Percentiles rank a stretch among this genome's conserved stretches.
Conservation (phyloP, 768 basidiomycete species). For the Podaxis sp. region DNA sequence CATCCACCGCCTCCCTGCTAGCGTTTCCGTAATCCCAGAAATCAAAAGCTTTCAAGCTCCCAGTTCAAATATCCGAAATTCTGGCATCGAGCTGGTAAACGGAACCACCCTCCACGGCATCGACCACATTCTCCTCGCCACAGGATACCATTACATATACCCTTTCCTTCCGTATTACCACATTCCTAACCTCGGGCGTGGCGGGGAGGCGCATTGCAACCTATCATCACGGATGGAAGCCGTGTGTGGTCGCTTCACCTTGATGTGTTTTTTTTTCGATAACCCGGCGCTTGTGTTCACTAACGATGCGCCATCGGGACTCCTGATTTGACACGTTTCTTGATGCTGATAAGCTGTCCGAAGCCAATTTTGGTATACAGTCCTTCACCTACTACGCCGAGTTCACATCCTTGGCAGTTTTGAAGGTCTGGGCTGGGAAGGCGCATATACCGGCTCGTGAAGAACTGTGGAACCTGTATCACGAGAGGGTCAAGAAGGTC, state of each 20-base stretch:
- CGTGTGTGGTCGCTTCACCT: conserved; percentile 35
- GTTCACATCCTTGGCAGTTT: conserved; percentile 29
- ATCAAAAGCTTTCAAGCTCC: conserved; percentile 32
- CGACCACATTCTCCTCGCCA: conserved; percentile 32
- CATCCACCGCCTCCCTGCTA: conserved; percentile 23
- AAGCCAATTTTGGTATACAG: conserved; percentile 36
- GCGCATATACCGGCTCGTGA: conserved; percentile 29
- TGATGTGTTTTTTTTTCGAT: conserved; percentile 39
- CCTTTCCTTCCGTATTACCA: conserved; percentile 40
- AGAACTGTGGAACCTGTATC: conserved; percentile 29
- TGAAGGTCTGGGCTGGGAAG: conserved; percentile 32
- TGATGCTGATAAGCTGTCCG: neutral
- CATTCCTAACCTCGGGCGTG: conserved; percentile 20
- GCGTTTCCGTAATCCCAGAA: conserved; percentile 34
- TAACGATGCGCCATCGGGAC: conserved; percentile 22
- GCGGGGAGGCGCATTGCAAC: conserved; percentile 21
- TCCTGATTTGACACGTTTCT: neutral
- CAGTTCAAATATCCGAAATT: conserved; percentile 16
- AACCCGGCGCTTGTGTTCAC: conserved; percentile 40
- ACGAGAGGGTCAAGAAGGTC: conserved; percentile 24
- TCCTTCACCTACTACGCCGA: conserved; percentile 34
- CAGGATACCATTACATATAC: conserved; percentile 41
- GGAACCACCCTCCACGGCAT: conserved; percentile 33
- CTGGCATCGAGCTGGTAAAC: conserved; percentile 30
- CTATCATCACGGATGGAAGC: conserved; percentile 36